Evolutionary conservation across 2,329 filamentous ascomycete genomes (phyloP), one percentile per base, ranked within the genome.

Genomic region (Lasiodiplodia sp.): DNA sequence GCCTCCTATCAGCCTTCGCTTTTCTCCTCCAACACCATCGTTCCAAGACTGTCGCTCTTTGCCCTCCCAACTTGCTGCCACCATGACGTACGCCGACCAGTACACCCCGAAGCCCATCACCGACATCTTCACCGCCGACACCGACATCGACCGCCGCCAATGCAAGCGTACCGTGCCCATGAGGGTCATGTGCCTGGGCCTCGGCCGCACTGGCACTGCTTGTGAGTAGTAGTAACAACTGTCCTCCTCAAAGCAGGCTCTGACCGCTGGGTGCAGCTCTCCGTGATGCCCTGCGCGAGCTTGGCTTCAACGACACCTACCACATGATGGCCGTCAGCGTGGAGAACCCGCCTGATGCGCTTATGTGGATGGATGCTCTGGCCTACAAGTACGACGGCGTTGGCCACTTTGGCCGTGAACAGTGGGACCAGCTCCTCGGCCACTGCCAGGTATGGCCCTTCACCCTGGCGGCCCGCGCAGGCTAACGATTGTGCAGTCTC

Each of bases 331-430:
- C 86, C 73, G 88, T 86, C 72, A 88, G 86, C 69, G 87, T 91
- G 70, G 89, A 91, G 80, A 91, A 90, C 79, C 87, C 87, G 12
- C 87, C 86, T 28, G 89, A 91, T 74, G 87, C 86, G 67, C 82
- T 90, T 52, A 87, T 91, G 82, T 92, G 90, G 90, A 87, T 88
- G 79, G 88, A 92, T 71, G 90, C 90, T 34, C 84, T 92, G 67
- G 81, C 82, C 21, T 88, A 88, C 71, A 88, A 88, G 75, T 89
- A 84, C 78, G 85, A 90, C 71, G 86, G 86, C 38, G 81, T 87
- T 65, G 88, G 88, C 66, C 83, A 75, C 16, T 74, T 75, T 21
- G 68, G 69, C 25, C 79, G 77, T 53, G 72, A 75, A 21, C 82
- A 84, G 70, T 85, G 83, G 78, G 84, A 86, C 74, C 76, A 77